Evolutionary conservation across 139 green algal genomes (phyloP).

Genomic region (Volvox reticuliferus): DNA sequence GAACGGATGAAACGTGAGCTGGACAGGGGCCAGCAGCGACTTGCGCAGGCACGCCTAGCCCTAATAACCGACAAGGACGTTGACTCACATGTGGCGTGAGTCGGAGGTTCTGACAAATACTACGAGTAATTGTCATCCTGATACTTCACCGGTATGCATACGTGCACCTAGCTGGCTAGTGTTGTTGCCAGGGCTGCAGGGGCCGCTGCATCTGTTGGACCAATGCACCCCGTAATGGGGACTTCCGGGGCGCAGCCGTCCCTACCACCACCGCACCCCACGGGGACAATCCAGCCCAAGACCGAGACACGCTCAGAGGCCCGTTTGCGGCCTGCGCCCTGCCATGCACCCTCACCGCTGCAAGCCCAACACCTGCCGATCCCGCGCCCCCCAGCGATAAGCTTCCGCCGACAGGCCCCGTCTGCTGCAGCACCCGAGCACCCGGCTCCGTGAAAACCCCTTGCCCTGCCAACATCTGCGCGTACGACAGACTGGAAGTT

Average conservation of each 20-base stretch:
- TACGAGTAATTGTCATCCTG: no score
- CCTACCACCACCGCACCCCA: neutral
- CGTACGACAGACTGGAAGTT: neutral
- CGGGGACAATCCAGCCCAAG: neutral
- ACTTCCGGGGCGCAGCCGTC: neutral
- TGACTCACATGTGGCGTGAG: no score
- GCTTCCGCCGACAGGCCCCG: neutral
- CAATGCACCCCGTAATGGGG: slow-evolving; percentile 4
- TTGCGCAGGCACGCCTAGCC: no score
- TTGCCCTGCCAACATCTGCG: slow-evolving; percentile 6
- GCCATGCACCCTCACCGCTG: neutral
- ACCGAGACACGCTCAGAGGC: slow-evolving; percentile 25
- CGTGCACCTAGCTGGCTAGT: neutral
- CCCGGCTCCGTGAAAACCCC: neutral
- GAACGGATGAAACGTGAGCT: no score
- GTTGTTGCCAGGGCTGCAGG: slow-evolving; percentile 19
- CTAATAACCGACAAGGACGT: no score
- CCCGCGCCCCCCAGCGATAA: neutral
- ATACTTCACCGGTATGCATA: no score
- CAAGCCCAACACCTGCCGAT: neutral
- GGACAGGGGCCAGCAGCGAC: no score
- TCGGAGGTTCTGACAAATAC: no score
- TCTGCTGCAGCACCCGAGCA: neutral
- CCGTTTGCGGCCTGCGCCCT: neutral
- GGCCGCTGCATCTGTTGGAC: neutral